phyloP scores from a whole-genome alignment of 164 flowering plant genomes.

The Magnolia kwangsiensis region DNA sequence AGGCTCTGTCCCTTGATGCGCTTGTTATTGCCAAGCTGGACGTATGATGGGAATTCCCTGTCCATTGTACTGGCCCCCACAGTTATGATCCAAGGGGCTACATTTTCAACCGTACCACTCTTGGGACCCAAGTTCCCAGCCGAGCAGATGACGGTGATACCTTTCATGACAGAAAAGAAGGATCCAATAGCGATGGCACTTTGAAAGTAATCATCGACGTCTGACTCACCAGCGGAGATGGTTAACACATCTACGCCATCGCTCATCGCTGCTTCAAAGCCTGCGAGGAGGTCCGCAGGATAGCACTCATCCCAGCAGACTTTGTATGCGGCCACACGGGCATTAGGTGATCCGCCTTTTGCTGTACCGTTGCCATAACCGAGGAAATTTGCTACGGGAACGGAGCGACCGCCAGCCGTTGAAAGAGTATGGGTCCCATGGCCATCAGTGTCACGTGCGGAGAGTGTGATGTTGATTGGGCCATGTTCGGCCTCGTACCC shows the following conservation, averaged over 20 bases:
- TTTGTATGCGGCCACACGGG: constrained; percentile 20
- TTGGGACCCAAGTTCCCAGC: constrained; percentile 5
- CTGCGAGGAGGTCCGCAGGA: constrained; percentile 6
- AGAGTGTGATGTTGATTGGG: not conserved
- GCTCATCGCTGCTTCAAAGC: constrained; percentile 8
- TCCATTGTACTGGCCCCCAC: constrained; percentile 10
- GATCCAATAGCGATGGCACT: constrained; percentile 2
- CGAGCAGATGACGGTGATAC: not conserved
- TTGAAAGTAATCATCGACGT: not conserved
- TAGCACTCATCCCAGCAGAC: constrained; percentile 10
- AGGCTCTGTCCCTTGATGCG: constrained; percentile 56
- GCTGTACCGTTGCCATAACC: constrained; percentile 15
- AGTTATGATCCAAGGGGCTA: constrained; percentile 13
- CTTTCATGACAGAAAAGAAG: not conserved
- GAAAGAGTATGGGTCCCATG: constrained; percentile 27
- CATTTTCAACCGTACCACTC: not conserved
- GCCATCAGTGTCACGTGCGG: constrained; percentile 18
- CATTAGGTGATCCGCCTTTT: constrained; percentile 15
- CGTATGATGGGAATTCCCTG: constrained; percentile 5
- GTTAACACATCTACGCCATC: constrained; percentile 12
- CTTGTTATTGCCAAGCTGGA: constrained; percentile 8
- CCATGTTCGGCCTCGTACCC: not conserved
- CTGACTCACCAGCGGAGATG: not conserved
- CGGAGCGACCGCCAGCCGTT: constrained; percentile 19
- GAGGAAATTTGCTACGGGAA: constrained; percentile 4